Base-by-base conservation (phyloP, 768 basidiomycete species). In the Boletus edulis region DNA sequence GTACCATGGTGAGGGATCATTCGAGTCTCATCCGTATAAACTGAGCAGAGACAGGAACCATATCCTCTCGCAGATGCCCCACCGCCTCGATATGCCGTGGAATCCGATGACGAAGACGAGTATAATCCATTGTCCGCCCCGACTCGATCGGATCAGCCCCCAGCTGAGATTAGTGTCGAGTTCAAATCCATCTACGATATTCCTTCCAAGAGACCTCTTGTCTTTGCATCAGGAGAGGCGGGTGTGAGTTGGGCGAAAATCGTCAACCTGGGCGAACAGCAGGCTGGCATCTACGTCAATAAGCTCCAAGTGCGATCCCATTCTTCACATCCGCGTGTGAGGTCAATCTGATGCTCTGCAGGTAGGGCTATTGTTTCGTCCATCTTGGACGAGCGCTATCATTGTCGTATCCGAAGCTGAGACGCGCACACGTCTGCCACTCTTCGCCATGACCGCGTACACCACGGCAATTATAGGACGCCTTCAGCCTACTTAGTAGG, bases 61-160 rank as follows among this genome's bases (percentile, higher is more conserved):
- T 78, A 86, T 63, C 82, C 83, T 2, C 73, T 85, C 18, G 77
- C 76, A 54, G 84, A 86, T 62, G 72, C 73, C 46, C 71, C 73
- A 4, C 82, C 85, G 2, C 82, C 85, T 35, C 78, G 85, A 51
- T 76, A 87, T 56, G 80, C 80, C 37, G 69, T 86, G 46, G 85
- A 87, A 62, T 85, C 84, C 5, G 85, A 87, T 56, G 84, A 85
- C n/a, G 84, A 84, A 55, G 85, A 86, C 49, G 83, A 86, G 61
- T 74, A 75, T 56, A 79, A 80, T 50, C 80, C 80, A 14, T 65
- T 77, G 3, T 61, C 66, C 4, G 27, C 44, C 2, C 32, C 53
- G 24, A 41, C 46, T n/a, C 20, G 15, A 18, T 42, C 60, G 48
- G 54, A 62, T 55, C 59, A 43, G 13, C 58, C 24, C 20, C 55